Percentiles rank a stretch among this genome's conserved stretches.
These are phyloP conservation scores for Suillus cothurnatus DNA, from an alignment of 768 basidiomycete genomes.

Conservation along the genomic window DNA sequence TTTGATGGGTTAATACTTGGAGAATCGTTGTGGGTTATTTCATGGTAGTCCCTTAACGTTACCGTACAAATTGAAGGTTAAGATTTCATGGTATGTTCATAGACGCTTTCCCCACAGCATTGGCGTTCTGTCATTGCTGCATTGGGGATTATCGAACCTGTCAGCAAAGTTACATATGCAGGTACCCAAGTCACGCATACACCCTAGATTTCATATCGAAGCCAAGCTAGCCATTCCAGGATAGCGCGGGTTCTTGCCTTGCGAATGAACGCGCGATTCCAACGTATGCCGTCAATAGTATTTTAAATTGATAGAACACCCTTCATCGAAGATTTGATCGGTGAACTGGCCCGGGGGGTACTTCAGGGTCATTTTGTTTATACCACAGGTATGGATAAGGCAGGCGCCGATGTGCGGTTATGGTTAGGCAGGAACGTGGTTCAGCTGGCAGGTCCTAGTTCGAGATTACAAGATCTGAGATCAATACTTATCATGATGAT, in stretches of 20 bases:
- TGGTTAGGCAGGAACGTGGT: constrained; percentile 1
- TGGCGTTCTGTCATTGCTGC: background rate
- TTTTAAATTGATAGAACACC: background rate
- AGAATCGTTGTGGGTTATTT: background rate
- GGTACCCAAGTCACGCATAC: background rate
- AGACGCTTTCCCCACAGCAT: background rate
- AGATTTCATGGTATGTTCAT: background rate
- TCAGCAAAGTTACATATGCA: background rate
- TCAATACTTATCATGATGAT: background rate
- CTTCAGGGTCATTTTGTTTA: background rate
- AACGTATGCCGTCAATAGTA: background rate
- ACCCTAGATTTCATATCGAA: background rate
- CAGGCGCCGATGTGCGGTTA: background rate
- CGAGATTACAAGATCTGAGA: background rate
- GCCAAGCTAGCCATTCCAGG: background rate
- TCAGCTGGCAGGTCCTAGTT: background rate
- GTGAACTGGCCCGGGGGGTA: background rate
- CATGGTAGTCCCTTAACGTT: background rate
- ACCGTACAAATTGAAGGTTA: background rate
- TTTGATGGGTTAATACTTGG: background rate
- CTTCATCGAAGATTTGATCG: constrained; percentile 2
- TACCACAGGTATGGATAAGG: background rate
- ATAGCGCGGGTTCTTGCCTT: background rate
- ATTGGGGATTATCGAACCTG: background rate
- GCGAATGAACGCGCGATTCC: background rate